Percentiles rank a stretch among this genome's conserved stretches.
These are phyloP conservation scores for Aspergillus melleus DNA, from an alignment of 2,329 filamentous ascomycete species.

Conservation along the genomic window DNA sequence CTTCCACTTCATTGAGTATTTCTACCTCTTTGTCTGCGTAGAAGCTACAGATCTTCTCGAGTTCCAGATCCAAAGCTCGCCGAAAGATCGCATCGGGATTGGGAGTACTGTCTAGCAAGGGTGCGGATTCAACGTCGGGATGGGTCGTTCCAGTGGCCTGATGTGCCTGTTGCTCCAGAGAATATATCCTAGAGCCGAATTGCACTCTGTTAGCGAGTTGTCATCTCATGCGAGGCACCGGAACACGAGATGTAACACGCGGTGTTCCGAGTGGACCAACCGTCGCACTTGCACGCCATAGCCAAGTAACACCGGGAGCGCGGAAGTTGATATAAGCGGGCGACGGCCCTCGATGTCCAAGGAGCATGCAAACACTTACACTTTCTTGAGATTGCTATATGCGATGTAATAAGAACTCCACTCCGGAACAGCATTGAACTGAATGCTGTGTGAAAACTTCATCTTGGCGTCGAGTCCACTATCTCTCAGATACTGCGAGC, in stretches of 20 bases:
- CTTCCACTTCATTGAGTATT: constrained; percentile 76
- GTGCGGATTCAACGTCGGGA: constrained; percentile 78
- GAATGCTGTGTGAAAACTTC: constrained; percentile 99
- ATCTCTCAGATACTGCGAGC: constrained; percentile 17
- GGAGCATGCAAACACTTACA: constrained; percentile 58
- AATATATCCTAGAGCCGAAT: constrained; percentile 72
- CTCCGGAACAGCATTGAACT: constrained; percentile 99
- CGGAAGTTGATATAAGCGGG: constrained; percentile 4
- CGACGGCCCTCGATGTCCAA: not conserved
- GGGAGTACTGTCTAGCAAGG: constrained; percentile 66
- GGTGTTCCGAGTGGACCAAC: not conserved
- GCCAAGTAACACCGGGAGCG: not conserved
- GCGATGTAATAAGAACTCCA: constrained; percentile 98
- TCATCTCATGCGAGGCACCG: not conserved
- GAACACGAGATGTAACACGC: constrained; percentile 2
- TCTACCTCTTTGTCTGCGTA: constrained; percentile 88
- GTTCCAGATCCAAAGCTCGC: constrained; percentile 78
- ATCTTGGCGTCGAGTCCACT: constrained; percentile 73
- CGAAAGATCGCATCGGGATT: constrained; percentile 82
- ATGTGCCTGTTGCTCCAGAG: constrained; percentile 82
- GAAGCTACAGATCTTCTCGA: constrained; percentile 93
- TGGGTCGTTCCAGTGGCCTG: constrained; percentile 53
- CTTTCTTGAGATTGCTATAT: constrained; percentile 98
- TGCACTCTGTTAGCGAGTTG: not conserved
- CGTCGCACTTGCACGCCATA: constrained; percentile 6